A percentile compares a stretch with the other conserved stretches of the same genome.
These are phyloP conservation scores for Suhomyces ambrosiae DNA, from an alignment of 1,139 yeast genomes.

Conservation along the genomic window DNA sequence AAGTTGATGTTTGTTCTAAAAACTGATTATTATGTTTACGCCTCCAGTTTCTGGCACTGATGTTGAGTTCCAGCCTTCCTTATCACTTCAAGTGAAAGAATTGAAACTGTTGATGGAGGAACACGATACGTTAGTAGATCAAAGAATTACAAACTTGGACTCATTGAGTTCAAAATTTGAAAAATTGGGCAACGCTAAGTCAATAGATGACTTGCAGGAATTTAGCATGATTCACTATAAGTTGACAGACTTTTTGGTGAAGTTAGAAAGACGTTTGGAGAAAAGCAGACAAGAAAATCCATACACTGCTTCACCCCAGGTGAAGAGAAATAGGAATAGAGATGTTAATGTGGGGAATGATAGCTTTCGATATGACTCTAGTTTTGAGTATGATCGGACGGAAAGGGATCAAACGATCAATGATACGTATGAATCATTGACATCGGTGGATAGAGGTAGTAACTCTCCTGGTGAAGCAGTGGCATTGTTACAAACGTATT, in stretches of 20 bases:
- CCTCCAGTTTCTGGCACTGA: conserved; percentile 6
- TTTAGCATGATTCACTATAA: conserved; percentile 9
- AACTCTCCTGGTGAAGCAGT: conserved; percentile 16
- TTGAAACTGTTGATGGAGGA: conserved; percentile 17
- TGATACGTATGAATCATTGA: conserved; percentile 20
- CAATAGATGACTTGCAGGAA: background rate
- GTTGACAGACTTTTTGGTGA: conserved; percentile 12
- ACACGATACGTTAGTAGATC: conserved; percentile 14
- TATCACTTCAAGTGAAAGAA: conserved; percentile 13
- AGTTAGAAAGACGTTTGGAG: conserved; percentile 9
- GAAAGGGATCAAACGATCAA: conserved; percentile 18
- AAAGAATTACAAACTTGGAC: conserved; percentile 13
- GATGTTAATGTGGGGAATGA: conserved; percentile 1
- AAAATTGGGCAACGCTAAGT: background rate
- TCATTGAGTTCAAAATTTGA: conserved; percentile 4
- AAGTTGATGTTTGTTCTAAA: background rate
- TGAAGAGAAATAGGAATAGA: conserved; percentile 1
- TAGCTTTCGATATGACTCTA: conserved; percentile 6
- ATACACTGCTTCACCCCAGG: conserved; percentile 4
- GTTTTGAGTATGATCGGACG: conserved; percentile 11
- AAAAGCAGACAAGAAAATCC: conserved; percentile 1
- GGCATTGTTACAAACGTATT: conserved; percentile 15
- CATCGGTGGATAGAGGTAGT: conserved; percentile 14
- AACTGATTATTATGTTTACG: conserved; percentile 1
- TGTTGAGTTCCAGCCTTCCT: background rate